Percentiles rank a stretch among this genome's conserved stretches.
phyloP scores from a whole-genome alignment of 2,329 filamentous ascomycete species.

The Cercospora zeina region DNA sequence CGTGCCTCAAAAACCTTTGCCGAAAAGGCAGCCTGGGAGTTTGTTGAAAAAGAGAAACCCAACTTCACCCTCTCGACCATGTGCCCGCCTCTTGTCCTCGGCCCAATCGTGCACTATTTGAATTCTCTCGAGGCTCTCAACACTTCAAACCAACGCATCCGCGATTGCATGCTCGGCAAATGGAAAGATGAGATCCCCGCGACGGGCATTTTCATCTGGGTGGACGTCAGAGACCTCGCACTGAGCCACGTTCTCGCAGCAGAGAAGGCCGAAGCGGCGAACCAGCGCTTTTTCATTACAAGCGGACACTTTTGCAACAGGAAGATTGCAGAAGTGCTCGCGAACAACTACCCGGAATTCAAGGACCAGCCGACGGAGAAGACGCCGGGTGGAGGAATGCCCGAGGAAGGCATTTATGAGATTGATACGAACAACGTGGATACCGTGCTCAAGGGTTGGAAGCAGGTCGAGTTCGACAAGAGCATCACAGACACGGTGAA shows the following conservation, averaged over 20 bases:
- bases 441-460: conserved; percentile 57
- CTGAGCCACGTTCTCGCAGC: conserved; percentile 36
- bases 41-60: conserved; percentile 54
- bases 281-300: conserved; percentile 60
- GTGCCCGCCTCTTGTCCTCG: conserved; percentile 54
- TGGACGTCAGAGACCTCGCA: conserved; percentile 34
- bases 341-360: conserved; percentile 57
- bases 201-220: conserved; percentile 43
- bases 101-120: conserved; percentile 59
- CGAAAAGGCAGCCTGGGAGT: conserved; percentile 57
- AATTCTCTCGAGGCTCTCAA: conserved; percentile 66
- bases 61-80: conserved; percentile 53
- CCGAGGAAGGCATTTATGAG: conserved; percentile 53
- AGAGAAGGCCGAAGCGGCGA: conserved; percentile 57
- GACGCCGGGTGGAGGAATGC: conserved; percentile 48
- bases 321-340: conserved; percentile 58
- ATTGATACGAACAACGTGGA: conserved; percentile 57
- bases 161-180: conserved; percentile 61
- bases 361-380: conserved; percentile 46
- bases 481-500: conserved; percentile 63
- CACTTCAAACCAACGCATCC: conserved; percentile 68
- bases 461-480: conserved; percentile 60
- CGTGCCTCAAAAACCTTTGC: conserved; percentile 63
- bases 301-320: conserved; percentile 63
- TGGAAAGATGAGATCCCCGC: conserved; percentile 59